Conservation (phyloP, 495 filamentous ascomycete genomes). For the Parmelia sp. region DNA sequence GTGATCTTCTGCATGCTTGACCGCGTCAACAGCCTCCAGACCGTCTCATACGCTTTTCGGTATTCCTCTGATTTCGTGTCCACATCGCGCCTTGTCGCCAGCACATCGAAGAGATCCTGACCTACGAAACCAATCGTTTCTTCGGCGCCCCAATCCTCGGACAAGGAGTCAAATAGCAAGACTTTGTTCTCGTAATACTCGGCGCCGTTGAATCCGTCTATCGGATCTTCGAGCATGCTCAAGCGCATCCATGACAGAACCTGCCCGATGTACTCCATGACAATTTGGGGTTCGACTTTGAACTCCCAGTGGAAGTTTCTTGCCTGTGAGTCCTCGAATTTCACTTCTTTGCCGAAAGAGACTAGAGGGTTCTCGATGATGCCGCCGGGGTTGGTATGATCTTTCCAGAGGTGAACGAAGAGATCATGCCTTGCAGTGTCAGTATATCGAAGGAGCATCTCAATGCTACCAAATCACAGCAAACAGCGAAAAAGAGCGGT, state of each 20-base stretch:
- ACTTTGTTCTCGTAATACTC: slow-evolving; percentile 6
- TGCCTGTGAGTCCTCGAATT: slow-evolving; percentile 2
- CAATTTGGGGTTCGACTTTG: background rate
- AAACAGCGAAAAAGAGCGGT: background rate
- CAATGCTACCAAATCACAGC: background rate
- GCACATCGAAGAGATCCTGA: background rate
- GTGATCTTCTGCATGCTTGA: slow-evolving; percentile 3
- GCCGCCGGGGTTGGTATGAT: background rate
- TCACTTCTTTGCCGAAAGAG: background rate
- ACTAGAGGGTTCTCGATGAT: background rate
- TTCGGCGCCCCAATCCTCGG: slow-evolving; percentile 1
- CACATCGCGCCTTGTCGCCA: background rate
- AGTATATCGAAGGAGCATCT: background rate
- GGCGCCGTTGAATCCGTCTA: background rate
- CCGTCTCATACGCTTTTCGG: background rate
- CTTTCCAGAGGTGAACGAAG: background rate
- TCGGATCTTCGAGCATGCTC: background rate
- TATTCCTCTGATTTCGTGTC: background rate
- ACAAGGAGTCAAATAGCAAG: background rate
- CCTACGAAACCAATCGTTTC: background rate
- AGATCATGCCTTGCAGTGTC: background rate
- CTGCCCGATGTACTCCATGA: slow-evolving; percentile 6
- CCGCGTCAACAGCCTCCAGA: background rate
- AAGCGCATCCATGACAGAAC: background rate
- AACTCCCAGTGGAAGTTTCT: background rate